phyloP scores from a whole-genome alignment of 805 yeast genomes.

The Wickerhamomyces tratensis region DNA sequence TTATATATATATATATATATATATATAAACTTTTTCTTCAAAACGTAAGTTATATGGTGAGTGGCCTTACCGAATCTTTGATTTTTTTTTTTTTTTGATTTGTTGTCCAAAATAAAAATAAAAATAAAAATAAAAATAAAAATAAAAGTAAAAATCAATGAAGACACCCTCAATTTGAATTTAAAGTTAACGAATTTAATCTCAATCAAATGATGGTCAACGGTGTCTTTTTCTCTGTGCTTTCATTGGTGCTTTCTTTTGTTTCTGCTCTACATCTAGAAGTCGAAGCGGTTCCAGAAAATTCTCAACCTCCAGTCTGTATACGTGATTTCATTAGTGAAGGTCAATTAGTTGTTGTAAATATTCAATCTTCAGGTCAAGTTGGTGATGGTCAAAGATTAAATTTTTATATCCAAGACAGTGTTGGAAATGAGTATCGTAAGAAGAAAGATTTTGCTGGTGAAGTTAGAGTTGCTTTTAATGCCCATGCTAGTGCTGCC shows the following conservation, averaged over 20 bases:
- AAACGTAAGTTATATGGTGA: too few relatives aligned
- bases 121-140: too few relatives aligned
- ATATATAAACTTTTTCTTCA: too few relatives aligned
- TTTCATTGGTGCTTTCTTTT: conserved; percentile 6
- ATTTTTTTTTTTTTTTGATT: too few relatives aligned
- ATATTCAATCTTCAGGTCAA: conserved; percentile 63
- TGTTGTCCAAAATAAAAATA: too few relatives aligned
- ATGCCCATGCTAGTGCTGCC: conserved; percentile 72
- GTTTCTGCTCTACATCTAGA: conserved; percentile 40
- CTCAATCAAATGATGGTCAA: conserved; percentile 7
- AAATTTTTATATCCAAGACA: conserved; percentile 59
- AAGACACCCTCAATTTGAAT: too few relatives aligned
- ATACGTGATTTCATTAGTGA: conserved; percentile 84
- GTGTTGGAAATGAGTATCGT: conserved; percentile 78
- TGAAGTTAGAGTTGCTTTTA: conserved; percentile 67
- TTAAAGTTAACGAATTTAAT: too few relatives aligned
- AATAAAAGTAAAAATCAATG: too few relatives aligned
- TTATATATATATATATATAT: too few relatives aligned
- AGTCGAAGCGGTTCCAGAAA: conserved; percentile 33
- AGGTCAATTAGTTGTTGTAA: conserved; percentile 83
- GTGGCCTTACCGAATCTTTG: too few relatives aligned
- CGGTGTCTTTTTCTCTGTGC: conserved; percentile 3
- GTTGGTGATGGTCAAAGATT: conserved; percentile 84
- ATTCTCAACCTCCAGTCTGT: conserved; percentile 54
- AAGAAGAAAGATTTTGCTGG: conserved; percentile 72